Evolutionary conservation across 2,329 filamentous ascomycete genomes (phyloP).

Genomic region (Cytospora schulzeri): DNA sequence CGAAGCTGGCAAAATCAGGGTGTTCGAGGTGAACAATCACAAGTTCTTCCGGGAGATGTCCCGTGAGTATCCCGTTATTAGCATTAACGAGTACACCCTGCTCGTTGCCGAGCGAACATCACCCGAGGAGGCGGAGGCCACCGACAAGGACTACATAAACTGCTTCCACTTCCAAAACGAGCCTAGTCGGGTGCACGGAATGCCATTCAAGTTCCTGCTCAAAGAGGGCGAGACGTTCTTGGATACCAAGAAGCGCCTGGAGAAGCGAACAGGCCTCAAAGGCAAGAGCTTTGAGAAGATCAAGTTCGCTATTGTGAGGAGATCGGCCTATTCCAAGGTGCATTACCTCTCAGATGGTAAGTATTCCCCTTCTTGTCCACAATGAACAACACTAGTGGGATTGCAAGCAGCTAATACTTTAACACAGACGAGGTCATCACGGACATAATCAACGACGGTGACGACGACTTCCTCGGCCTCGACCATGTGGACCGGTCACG

Average conservation of each 20-base stretch:
- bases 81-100: constrained; percentile 82
- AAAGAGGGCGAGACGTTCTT: constrained; percentile 83
- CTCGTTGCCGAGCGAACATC: constrained; percentile 82
- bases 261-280: constrained; percentile 90
- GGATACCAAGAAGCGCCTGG: constrained; percentile 92
- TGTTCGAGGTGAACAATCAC: constrained; percentile 81
- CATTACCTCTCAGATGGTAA: constrained; percentile 86
- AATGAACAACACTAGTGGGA: not conserved
- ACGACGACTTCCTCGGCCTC: constrained; percentile 65
- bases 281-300: constrained; percentile 99
- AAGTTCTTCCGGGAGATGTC: constrained; percentile 81
- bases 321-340: constrained; percentile 73
- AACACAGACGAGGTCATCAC: constrained; percentile 60
- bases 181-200: constrained; percentile 77
- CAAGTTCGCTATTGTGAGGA: constrained; percentile 83
- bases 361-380: constrained; percentile 33
- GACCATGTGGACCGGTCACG: constrained; percentile 67
- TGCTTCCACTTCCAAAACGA: constrained; percentile 95
- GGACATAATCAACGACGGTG: constrained; percentile 47
- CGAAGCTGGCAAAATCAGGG: constrained; percentile 68
- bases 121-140: constrained; percentile 66
- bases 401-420: constrained; percentile 32
- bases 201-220: constrained; percentile 88
- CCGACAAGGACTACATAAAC: constrained; percentile 65
- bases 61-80: constrained; percentile 71